A percentile compares a stretch with the other conserved stretches of the same genome.
Conservation (phyloP, 257 asterid species). For the Paulownia fortunei region DNA sequence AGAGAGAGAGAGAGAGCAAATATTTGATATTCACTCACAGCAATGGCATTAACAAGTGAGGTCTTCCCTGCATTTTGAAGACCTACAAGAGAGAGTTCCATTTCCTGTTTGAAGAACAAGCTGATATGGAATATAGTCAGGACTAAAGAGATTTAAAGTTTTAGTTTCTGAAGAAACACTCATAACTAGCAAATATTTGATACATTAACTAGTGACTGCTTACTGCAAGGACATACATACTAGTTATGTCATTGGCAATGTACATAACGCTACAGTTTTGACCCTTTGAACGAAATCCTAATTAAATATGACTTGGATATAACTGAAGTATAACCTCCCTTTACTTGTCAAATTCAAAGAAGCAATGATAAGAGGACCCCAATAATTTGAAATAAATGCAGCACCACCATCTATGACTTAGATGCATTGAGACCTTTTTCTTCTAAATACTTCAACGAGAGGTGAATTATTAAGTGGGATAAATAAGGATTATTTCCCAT, state of each 20-base stretch:
- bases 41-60: conserved; percentile 85
- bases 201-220: too few species aligned
- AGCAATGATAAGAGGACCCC: background rate
- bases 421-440: too few species aligned
- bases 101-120: conserved; percentile 93
- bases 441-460: too few species aligned
- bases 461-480: too few species aligned
- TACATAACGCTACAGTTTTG: too few species aligned
- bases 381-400: background rate
- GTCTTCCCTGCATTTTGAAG: conserved; percentile 96
- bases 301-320: background rate
- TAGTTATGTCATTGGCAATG: too few species aligned
- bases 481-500: background rate
- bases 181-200: too few species aligned
- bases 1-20: conserved; percentile 5
- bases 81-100: conserved; percentile 93
- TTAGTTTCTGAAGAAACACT: too few species aligned
- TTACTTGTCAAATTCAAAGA: background rate
- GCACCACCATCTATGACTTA: background rate
- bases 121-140: conserved; percentile 48
- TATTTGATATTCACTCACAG: conserved; percentile 59
- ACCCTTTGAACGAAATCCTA: background rate
- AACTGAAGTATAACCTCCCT: background rate
- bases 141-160: conserved; percentile 12
- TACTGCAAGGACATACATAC: too few species aligned